Evolutionary conservation across 108 stramenopile species (phyloP).

Genomic region (Nitzschia inconspicua): DNA sequence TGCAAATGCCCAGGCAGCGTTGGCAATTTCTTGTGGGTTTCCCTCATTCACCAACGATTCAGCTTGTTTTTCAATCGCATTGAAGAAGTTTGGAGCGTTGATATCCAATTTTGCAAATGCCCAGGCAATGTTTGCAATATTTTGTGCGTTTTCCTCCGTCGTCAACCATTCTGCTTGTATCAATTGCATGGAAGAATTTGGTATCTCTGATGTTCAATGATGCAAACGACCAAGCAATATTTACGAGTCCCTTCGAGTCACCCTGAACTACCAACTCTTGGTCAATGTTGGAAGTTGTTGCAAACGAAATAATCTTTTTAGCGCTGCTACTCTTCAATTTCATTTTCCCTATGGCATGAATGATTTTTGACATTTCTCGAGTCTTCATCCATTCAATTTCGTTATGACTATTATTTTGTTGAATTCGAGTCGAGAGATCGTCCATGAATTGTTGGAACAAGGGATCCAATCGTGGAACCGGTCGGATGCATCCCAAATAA

Average conservation of each 20-base stretch:
- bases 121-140: constrained; percentile 24
- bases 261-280: too few relatives aligned
- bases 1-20: too few relatives aligned
- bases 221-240: constrained; percentile 17
- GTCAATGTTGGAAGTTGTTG: too few relatives aligned
- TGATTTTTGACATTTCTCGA: constrained; percentile 3
- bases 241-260: constrained; percentile 4
- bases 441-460: constrained; percentile 5
- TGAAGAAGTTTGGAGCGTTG: too few relatives aligned
- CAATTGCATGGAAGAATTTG: constrained; percentile 2
- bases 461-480: too few relatives aligned
- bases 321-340: too few relatives aligned
- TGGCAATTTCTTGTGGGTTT: too few relatives aligned
- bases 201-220: background rate
- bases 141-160: constrained; percentile 6
- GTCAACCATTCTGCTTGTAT: constrained; percentile 9
- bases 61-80: too few relatives aligned
- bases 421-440: background rate
- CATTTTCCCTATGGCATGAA: constrained; percentile 20
- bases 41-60: too few relatives aligned
- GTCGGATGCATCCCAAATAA: constrained; percentile 15
- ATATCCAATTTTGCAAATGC: constrained; percentile 24
- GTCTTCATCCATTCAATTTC: constrained; percentile 2
- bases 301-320: too few relatives aligned
- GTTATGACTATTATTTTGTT: too few relatives aligned